Evolutionary conservation across 192 early-diverging fungal species (phyloP).

Genomic region (Coemansia sp.): DNA sequence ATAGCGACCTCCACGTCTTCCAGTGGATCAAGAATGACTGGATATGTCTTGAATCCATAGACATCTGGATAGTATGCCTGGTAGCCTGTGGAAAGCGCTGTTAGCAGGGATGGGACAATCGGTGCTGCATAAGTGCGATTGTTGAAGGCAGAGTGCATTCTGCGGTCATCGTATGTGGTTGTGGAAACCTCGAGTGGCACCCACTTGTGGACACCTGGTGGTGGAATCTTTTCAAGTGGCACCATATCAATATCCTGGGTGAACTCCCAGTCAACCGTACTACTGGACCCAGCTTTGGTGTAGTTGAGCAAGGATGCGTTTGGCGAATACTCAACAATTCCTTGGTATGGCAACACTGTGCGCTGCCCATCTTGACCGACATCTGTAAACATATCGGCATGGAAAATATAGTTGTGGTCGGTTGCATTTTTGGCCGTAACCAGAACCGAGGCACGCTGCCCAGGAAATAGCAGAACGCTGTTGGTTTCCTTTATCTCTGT

Average conservation of each 20-base stretch:
- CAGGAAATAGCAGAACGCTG: conserved; percentile 63
- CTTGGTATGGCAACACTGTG: conserved; percentile 25
- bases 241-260: conserved; percentile 64
- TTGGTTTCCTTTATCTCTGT: conserved; percentile 58
- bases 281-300: neutral
- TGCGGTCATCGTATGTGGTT: conserved; percentile 63
- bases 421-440: conserved; percentile 66
- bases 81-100: conserved; percentile 64
- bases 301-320: conserved; percentile 19
- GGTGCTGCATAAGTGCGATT: conserved; percentile 65
- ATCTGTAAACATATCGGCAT: conserved; percentile 64
- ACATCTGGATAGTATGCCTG: conserved; percentile 57
- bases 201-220: conserved; percentile 44
- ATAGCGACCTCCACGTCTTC: conserved; percentile 69
- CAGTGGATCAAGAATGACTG: conserved; percentile 63
- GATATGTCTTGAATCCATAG: conserved; percentile 66
- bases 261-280: conserved; percentile 41
- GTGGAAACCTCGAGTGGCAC: conserved; percentile 63
- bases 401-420: conserved; percentile 65
- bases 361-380: conserved; percentile 29
- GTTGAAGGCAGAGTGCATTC: conserved; percentile 79
- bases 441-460: conserved; percentile 79
- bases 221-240: conserved; percentile 43
- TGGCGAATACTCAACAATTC: conserved; percentile 39
- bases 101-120: conserved; percentile 66